A percentile compares a stretch with the other conserved stretches of the same genome.
Conservation (phyloP, 305 asterid species). For the Solanum aculeatissimum region DNA sequence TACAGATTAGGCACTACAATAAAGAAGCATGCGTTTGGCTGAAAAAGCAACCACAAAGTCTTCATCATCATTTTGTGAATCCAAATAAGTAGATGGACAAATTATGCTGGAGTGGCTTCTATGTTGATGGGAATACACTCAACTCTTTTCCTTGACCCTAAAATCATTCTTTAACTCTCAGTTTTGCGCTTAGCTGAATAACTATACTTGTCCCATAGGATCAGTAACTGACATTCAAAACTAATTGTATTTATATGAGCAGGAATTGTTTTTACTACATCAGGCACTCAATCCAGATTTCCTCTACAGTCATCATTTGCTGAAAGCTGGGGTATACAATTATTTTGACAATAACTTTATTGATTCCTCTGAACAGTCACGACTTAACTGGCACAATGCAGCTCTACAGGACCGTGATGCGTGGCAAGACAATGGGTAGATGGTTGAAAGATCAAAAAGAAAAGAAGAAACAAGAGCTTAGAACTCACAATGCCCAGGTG, state of each 20-base stretch:
- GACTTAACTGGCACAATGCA: conserved; percentile 8
- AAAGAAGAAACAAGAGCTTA: conserved; percentile 64
- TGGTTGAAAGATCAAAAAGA: conserved; percentile 77
- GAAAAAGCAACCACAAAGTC: not conserved
- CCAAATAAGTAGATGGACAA: not conserved
- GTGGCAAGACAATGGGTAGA: conserved; percentile 61
- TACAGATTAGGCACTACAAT: not conserved
- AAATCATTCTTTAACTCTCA: not conserved
- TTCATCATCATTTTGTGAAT: not conserved
- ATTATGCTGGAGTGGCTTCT: not conserved
- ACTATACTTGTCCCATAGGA: not conserved
- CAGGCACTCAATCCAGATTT: conserved; percentile 63
- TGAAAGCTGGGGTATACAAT: conserved; percentile 47
- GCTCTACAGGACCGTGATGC: conserved; percentile 43
- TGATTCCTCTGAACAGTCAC: not conserved
- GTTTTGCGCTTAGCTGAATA: not conserved
- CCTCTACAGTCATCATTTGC: conserved; percentile 39
- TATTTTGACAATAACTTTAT: not conserved
- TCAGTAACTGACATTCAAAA: not conserved
- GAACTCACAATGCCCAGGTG: conserved; percentile 75
- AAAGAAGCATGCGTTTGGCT: not conserved
- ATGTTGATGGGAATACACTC: not conserved
- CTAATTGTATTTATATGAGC: not conserved
- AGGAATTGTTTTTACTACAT: conserved; percentile 61
- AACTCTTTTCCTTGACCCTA: not conserved